Evolutionary conservation across 1,284 basidiomycete species (phyloP).

Genomic region (Ustilago loliicola): DNA sequence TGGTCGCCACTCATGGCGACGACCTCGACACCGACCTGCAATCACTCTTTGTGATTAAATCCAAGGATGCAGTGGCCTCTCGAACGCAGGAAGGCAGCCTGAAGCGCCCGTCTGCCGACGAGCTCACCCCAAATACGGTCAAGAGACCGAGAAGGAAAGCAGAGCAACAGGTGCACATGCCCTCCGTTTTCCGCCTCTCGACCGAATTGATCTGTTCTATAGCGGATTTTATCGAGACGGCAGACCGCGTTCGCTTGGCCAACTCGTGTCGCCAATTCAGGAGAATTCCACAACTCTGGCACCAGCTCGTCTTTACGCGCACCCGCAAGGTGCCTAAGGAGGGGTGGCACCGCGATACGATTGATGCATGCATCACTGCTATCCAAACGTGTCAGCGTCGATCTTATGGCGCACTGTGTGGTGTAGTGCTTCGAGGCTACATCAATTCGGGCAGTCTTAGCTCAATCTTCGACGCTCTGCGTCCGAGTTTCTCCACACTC

Average conservation of each 20-base stretch:
- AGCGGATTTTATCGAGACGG: constrained; percentile 5
- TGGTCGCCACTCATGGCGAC: constrained; percentile 4
- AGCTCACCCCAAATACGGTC: background rate
- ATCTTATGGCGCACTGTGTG: background rate
- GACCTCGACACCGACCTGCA: background rate
- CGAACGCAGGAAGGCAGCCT: background rate
- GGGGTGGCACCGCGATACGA: constrained; percentile 14
- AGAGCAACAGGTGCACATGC: background rate
- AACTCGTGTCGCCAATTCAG: constrained; percentile 5
- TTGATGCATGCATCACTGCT: constrained; percentile 11
- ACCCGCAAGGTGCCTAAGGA: background rate
- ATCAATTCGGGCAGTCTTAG: background rate
- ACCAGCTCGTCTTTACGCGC: constrained; percentile 4
- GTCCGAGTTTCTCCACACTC: constrained; percentile 3
- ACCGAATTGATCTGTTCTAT: constrained; percentile 5
- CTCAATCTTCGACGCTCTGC: background rate
- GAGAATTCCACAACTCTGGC: constrained; percentile 8
- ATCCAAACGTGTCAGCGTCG: constrained; percentile 13
- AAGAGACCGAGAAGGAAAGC: background rate
- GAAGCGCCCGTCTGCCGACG: background rate
- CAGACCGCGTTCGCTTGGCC: constrained; percentile 7
- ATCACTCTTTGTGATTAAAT: background rate
- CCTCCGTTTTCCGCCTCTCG: background rate
- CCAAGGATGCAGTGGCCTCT: background rate
- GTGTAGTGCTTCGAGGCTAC: constrained; percentile 6